Base-by-base conservation (phyloP, 139 green algal species). In the Auxenochlorella pyrenoidosa region DNA sequence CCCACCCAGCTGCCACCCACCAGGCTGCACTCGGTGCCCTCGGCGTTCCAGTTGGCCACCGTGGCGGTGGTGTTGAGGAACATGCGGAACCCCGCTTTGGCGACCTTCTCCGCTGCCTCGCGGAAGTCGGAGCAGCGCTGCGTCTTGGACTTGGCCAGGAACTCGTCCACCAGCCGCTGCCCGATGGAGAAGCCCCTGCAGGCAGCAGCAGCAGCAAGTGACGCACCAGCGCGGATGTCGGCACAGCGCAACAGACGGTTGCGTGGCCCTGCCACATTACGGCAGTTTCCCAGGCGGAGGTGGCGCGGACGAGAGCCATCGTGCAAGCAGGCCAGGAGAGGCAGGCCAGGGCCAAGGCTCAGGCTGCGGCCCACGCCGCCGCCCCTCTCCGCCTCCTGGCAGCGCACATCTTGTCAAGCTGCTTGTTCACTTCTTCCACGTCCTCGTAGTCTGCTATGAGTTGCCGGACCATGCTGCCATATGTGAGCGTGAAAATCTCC, bases 401-500 rank as follows among this genome's bases (percentile, higher is more conserved):
- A n/a, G 41, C 92, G 84, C 73, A 96, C 97, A 99, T 99, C 26
- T 94, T 94, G 54, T 99, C 96, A 1, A 99, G 94, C 92, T 99
- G 95, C 85, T 97, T 98, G 91, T 99, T 99, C 71, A 99, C 97
- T 82, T 97, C 95, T n/a, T 97, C 93, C 0, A 98, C 89, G 78
- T 99, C 96, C 79, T 99, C 97, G 75, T 96, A 95, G 84, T 99
- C 97, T 3, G 92, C 88, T 34, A 99, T 93, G 2, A 99, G 93
- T 88, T 99, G 97, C 26, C 97, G 92, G 6, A 99, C 95, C n/a
- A 99, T 93, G 30, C 96, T 96, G 36, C 97, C 97, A 92, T 99
- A 99, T 0, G 96, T 99, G n/a, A 99, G 87, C 10, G 95, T 97
- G 88, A 99, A 98, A 22, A 99, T 94, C 92, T 99, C 97, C 6